A percentile compares a stretch with the other conserved stretches of the same genome.
phyloP scores from a whole-genome alignment of 164 flowering plant species.

The Taxillus chinensis region DNA sequence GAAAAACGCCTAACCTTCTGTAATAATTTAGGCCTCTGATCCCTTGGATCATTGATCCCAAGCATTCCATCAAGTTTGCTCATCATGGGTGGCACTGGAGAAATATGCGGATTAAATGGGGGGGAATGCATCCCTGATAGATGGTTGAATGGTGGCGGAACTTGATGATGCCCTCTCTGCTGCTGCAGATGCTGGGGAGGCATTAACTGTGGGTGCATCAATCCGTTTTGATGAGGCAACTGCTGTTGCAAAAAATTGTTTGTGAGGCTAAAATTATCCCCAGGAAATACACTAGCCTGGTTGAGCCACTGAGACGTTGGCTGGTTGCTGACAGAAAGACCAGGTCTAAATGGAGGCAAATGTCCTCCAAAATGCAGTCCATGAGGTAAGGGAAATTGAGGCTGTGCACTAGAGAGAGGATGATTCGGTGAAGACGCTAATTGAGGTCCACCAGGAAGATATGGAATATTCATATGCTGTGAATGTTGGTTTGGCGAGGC shows the following conservation, averaged over 20 bases:
- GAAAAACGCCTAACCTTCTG: constrained; percentile 29
- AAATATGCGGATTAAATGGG: constrained; percentile 30
- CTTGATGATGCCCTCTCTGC: constrained; percentile 32
- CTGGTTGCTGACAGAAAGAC: constrained; percentile 23
- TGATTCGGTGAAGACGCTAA: constrained; percentile 22
- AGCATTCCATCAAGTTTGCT: constrained; percentile 35
- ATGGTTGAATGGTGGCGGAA: constrained; percentile 39
- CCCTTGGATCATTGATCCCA: constrained; percentile 29
- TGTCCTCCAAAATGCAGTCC: constrained; percentile 39
- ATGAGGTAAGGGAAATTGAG: constrained; percentile 28
- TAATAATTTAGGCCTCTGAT: constrained; percentile 21
- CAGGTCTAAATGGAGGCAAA: constrained; percentile 28
- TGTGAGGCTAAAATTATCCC: constrained; percentile 28
- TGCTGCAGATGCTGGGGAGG: constrained; percentile 28
- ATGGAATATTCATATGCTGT: constrained; percentile 21
- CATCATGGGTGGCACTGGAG: constrained; percentile 34
- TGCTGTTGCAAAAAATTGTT: constrained; percentile 44
- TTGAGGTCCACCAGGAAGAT: constrained; percentile 30
- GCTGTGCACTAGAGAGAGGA: constrained; percentile 26
- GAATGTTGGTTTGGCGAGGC: constrained; percentile 31
- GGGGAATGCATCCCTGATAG: constrained; percentile 36
- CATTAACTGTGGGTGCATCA: constrained; percentile 34
- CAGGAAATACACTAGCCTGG: constrained; percentile 25
- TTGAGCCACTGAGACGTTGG: constrained; percentile 39
- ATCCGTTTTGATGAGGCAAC: constrained; percentile 42